Base-by-base conservation (phyloP, 805 yeast genomes). In the Komagataella pastoris region DNA sequence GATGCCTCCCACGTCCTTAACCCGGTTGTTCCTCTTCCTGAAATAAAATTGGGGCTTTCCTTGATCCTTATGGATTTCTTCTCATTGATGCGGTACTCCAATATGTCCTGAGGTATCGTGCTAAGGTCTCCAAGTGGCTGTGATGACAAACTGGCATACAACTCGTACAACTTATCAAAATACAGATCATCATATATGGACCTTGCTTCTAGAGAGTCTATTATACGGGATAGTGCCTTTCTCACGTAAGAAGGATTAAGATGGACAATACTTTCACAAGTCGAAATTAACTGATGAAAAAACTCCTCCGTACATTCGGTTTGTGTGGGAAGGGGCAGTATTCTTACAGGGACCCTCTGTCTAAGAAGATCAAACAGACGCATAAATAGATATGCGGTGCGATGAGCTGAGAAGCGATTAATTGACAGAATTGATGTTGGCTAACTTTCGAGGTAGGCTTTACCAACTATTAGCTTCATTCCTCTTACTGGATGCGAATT, bases 1-100 rank as follows among this genome's bases (percentile, higher is more conserved):
- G 96, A 85, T 2, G 96, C 97, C 61, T 88, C 97, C 98, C 97
- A 90, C 0, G 97, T 91, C 46, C 97, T 70, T 51, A 80, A 66
- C 0, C 97, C 97, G 0, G 97, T 91, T 1, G 95, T 83, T 4
- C 95, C 95, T n/a, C 68, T 61, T 1, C 87, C 88, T 44, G 86
- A 76, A 12, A 85, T 77, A 50, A 85, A 55, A 51, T 74, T 70
- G 0, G 90, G 91, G 0, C 79, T 72, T 58, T 85, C 93, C 53
- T 65, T 66, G 3, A 84, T 75, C 6, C 57, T 56, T 1, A 75
- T 60, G 0, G 49, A 21, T 14, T 7, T 30, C 10, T 17, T 21
- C 24, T 17, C 44, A 19, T 24, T 19, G 40, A 51, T 19, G 8
- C n/a, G 14, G 46, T 51, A 51, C 46, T 18, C 40, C 6, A 51